Base-by-base conservation (phyloP, 495 filamentous ascomycete species). In the Penicillium goetzii region DNA sequence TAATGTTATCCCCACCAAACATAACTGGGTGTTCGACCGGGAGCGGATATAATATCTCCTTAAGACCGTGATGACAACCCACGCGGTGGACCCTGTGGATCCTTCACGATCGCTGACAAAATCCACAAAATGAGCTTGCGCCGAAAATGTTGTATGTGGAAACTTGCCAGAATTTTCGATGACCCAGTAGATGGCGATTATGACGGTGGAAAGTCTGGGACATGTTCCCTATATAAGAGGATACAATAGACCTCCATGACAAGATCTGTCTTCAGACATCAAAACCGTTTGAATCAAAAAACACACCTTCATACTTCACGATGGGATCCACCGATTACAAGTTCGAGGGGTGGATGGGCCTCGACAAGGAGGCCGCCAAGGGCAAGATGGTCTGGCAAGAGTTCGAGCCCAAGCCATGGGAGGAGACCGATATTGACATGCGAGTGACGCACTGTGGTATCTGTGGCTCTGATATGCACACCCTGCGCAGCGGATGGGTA, bases 301-400 rank as follows among this genome's bases (percentile, higher is more conserved):
- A 32, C 15, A 57, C 21, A 25, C 14, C 26, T 19, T 1, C 26
- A 53, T 1, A 59, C 65, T 65, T 14, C 73, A 78, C 60, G 72
- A 77, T 62, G 78, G 75, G 67, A 66, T 79, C 51, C 73, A 77
- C 78, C 55, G 72, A 83, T 60, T 85, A 87, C 78, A 84, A 89
- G 67, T 97, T 96, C 75, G 80, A 90, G 70, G 92, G 93, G 63
- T 96, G 93, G 93, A 76, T 96, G 73, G 93, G 88, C 64, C 78
- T 88, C 33, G 83, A 88, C 63, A 68, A 73, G 76, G 77, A 38
- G 76, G 65, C 50, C 43, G 84, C 78, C 47, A 75, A 94, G 15
- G 92, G 92, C 41, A 90, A 93, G 32, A 90, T 96, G 84, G 77
- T 83, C 51, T 94, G 90, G 89, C 81, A 85, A 63, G 79, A 87